Evolutionary conservation across 345 rosid species (phyloP).

Genomic region (Streptanthus diversifolius): DNA sequence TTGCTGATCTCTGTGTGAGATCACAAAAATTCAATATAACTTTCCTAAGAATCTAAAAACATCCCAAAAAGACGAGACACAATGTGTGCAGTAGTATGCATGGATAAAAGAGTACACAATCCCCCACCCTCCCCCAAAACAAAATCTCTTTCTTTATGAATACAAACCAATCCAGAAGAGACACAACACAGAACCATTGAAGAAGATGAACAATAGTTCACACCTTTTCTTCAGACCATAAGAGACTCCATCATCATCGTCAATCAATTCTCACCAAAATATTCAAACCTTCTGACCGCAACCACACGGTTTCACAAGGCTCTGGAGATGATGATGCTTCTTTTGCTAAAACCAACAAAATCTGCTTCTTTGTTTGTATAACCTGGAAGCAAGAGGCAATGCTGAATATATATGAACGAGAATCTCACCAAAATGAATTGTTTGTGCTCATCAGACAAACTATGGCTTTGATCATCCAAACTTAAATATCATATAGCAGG

Average conservation of each 20-base stretch:
- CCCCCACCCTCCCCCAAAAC: not conserved
- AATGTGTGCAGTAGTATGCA: not conserved
- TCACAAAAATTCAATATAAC: slow-evolving; percentile 22
- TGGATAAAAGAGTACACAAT: slow-evolving; percentile 13
- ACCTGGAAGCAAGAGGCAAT: slow-evolving; percentile 7
- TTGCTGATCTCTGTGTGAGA: slow-evolving; percentile 28
- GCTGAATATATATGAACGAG: slow-evolving; percentile 8
- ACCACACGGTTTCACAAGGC: slow-evolving; percentile 20
- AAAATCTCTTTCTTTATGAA: not conserved
- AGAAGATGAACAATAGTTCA: not conserved
- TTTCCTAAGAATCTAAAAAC: slow-evolving; percentile 9
- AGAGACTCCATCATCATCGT: slow-evolving; percentile 12
- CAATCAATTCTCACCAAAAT: slow-evolving; percentile 7
- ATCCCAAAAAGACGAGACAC: slow-evolving; percentile 2
- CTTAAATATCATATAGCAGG: not conserved
- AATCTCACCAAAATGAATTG: slow-evolving; percentile 27
- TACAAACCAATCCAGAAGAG: slow-evolving; percentile 20
- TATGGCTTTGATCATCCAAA: not conserved
- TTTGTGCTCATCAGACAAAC: not conserved
- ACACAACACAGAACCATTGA: slow-evolving; percentile 8
- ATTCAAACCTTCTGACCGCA: slow-evolving; percentile 16
- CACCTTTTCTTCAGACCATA: slow-evolving; percentile 13
- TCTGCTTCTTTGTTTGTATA: slow-evolving; percentile 24
- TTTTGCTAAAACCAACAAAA: slow-evolving; percentile 12
- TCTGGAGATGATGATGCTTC: not conserved